phyloP scores from a whole-genome alignment of 1,139 yeast genomes.

The Geotrichum reessii region DNA sequence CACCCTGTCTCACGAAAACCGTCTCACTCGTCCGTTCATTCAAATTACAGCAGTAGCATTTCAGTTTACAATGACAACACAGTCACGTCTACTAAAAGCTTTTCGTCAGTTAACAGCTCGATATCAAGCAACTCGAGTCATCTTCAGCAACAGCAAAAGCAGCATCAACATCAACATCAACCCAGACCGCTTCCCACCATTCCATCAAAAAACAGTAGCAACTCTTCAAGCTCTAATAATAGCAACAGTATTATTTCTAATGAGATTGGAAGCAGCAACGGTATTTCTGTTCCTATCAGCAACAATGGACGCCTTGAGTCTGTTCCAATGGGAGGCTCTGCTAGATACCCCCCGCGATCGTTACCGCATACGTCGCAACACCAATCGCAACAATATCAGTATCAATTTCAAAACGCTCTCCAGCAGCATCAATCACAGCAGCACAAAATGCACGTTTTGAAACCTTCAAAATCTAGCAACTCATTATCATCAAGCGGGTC shows the following conservation, averaged over 20 bases:
- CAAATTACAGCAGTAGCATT: constrained; percentile 97
- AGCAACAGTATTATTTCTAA: neutral
- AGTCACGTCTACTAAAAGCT: neutral
- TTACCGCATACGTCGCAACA: neutral
- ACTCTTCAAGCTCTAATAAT: neutral
- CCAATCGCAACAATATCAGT: neutral
- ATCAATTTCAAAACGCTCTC: neutral
- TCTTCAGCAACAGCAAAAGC: neutral
- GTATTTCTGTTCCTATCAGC: neutral
- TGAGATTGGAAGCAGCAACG: neutral
- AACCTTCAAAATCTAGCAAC: neutral
- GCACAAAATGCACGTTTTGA: neutral
- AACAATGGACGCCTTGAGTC: neutral
- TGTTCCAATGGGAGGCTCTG: neutral
- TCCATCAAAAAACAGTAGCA: neutral
- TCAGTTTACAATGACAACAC: constrained; percentile 47
- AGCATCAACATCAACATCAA: neutral
- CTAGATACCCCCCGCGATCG: neutral
- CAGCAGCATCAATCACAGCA: neutral
- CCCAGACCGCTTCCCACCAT: neutral
- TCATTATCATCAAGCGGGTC: neutral
- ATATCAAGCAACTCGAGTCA: neutral
- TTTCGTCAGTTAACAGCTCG: neutral
- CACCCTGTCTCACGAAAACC: constrained; percentile 3
- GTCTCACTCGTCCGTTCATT: constrained; percentile 76